A percentile compares a stretch with the other conserved stretches of the same genome.
phyloP scores from a whole-genome alignment of 164 flowering plant species.

The Macadamia tetraphylla region DNA sequence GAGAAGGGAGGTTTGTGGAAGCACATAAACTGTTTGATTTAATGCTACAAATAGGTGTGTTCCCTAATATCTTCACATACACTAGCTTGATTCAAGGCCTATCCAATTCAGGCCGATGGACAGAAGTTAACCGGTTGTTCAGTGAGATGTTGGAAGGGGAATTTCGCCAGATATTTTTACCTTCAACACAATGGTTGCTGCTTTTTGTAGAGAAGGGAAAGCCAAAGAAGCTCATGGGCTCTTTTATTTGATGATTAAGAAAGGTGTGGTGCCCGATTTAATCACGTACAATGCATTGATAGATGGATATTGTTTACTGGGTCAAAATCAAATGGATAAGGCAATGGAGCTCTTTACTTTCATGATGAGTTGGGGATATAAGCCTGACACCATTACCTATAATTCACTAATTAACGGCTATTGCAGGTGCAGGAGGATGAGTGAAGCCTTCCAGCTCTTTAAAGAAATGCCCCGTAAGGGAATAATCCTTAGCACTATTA shows the following conservation, averaged over 20 bases:
- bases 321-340: conserved; percentile 1
- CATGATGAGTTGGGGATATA: conserved; percentile 2
- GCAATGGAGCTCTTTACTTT: conserved; percentile 2
- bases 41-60: background rate
- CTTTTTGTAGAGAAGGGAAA: background rate
- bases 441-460: conserved; percentile 1
- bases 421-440: conserved; percentile 6
- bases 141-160: background rate
- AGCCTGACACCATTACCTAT: conserved; percentile 5
- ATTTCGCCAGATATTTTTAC: background rate
- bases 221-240: no score
- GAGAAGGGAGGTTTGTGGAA: background rate
- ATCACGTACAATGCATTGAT: conserved; percentile 7
- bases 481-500: conserved; percentile 7
- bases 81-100: background rate
- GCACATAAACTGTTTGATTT: background rate
- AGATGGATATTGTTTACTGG: conserved; percentile 2
- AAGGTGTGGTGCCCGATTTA: conserved; percentile 1
- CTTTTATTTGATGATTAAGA: conserved; percentile 1
- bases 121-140: background rate
- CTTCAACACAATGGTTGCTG: background rate
- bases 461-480: conserved; percentile 11
- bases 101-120: background rate
- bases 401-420: conserved; percentile 12
- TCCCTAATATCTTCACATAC: background rate